Conservation (phyloP, 306 rosid species). For the Castanopsis chinensis region DNA sequence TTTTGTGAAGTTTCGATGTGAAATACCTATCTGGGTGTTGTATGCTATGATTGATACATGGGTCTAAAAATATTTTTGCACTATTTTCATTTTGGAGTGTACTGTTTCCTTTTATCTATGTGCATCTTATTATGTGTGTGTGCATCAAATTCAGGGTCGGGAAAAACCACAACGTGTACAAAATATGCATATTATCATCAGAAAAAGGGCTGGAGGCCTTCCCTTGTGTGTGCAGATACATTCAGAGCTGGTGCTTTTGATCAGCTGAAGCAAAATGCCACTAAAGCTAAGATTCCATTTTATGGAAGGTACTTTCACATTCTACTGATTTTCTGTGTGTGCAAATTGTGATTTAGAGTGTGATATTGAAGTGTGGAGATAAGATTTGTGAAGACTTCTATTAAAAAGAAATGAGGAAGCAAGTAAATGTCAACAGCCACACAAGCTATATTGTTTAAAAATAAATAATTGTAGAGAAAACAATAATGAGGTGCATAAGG, state of each 20-base stretch:
- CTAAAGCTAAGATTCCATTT: constrained; percentile 93
- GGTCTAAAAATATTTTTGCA: not conserved
- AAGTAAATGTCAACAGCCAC: no score
- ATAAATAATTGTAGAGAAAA: no score
- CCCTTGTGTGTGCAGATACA: constrained; percentile 94
- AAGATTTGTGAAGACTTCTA: not conserved
- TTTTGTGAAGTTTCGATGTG: not conserved
- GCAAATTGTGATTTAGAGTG: no score
- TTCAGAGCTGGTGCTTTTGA: constrained; percentile 99
- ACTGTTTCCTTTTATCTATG: not conserved
- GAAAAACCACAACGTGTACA: constrained; percentile 90
- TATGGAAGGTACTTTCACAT: constrained; percentile 72
- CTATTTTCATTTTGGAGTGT: not conserved
- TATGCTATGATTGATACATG: not conserved
- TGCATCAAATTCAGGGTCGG: constrained; percentile 59
- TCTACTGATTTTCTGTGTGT: constrained; percentile 6
- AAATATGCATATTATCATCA: constrained; percentile 82
- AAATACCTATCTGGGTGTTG: not conserved
- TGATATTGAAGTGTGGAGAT: not conserved
- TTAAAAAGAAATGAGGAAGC: not conserved
- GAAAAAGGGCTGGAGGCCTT: constrained; percentile 97
- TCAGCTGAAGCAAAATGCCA: constrained; percentile 92
- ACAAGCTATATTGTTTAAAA: no score
- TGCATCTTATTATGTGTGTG: no score
- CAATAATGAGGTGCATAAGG: no score